A percentile compares a stretch with the other conserved stretches of the same genome.
phyloP scores from a whole-genome alignment of 2,329 filamentous ascomycete species.

The Ambrosiella xylebori region DNA sequence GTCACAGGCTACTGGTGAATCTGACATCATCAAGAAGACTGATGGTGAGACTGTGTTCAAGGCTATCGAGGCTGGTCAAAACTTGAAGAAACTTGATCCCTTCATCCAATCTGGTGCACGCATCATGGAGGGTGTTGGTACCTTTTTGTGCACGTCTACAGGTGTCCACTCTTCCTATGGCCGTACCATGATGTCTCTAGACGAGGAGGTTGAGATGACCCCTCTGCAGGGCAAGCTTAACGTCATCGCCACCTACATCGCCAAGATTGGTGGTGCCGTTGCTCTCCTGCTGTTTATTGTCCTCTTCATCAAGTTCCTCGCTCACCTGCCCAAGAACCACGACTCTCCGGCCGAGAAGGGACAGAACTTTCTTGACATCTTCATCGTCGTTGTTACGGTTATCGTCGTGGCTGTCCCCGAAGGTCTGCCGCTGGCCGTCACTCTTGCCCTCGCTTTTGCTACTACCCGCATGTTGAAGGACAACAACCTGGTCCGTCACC shows the following conservation, averaged over 20 bases:
- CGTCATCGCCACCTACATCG: conserved; percentile 59
- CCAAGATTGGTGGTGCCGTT: conserved; percentile 59
- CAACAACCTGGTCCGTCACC: conserved; percentile 58
- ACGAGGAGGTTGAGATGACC: conserved; percentile 58
- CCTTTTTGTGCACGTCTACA: conserved; percentile 56
- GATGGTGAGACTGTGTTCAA: conserved; percentile 49
- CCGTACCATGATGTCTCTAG: conserved; percentile 56
- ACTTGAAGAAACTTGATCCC: conserved; percentile 56
- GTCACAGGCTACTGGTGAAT: conserved; percentile 64
- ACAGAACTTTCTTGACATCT: conserved; percentile 57
- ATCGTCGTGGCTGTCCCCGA: conserved; percentile 68
- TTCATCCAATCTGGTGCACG: conserved; percentile 74
- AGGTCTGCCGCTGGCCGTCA: conserved; percentile 62
- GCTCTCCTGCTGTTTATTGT: conserved; percentile 69
- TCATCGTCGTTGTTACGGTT: conserved; percentile 64
- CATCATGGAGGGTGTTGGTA: conserved; percentile 61
- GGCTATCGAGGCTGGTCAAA: conserved; percentile 49
- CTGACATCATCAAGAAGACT: conserved; percentile 54
- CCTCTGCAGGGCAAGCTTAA: conserved; percentile 63
- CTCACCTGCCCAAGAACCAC: conserved; percentile 38
- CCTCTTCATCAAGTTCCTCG: conserved; percentile 71
- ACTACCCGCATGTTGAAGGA: conserved; percentile 63
- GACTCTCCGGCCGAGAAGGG: conserved; percentile 53
- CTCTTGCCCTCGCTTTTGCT: conserved; percentile 57
- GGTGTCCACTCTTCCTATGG: conserved; percentile 59